Conservation (phyloP, 2,329 filamentous ascomycete genomes). For the Ophiosphaerella korrae region DNA sequence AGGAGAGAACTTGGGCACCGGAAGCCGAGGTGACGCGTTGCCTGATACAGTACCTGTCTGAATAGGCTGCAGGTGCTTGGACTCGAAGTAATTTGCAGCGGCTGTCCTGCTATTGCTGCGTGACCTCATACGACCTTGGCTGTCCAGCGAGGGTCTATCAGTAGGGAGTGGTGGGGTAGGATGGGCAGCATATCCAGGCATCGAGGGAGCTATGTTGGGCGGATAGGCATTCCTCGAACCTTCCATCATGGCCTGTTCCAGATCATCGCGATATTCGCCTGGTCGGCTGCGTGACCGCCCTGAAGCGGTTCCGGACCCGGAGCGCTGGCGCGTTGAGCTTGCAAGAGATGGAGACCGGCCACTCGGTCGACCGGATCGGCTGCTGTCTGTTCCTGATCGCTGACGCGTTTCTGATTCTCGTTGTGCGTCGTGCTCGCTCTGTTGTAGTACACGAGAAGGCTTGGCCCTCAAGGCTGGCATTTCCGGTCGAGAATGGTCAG, state of each 20-base stretch:
- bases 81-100: slow-evolving; percentile 42
- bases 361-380: slow-evolving; percentile 30
- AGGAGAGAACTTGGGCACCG: slow-evolving; percentile 35
- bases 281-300: slow-evolving; percentile 60
- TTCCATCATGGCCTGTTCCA: slow-evolving; percentile 57
- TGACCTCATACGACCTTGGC: slow-evolving; percentile 34
- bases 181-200: slow-evolving; percentile 41
- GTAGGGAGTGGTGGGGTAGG: slow-evolving; percentile 34
- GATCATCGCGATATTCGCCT: slow-evolving; percentile 57
- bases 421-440: slow-evolving; percentile 43
- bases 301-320: slow-evolving; percentile 59
- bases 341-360: slow-evolving; percentile 48
- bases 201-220: slow-evolving; percentile 40
- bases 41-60: slow-evolving; percentile 34
- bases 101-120: slow-evolving; percentile 46
- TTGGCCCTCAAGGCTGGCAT: slow-evolving; percentile 34
- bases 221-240: slow-evolving; percentile 43
- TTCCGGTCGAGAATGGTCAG: slow-evolving; percentile 37
- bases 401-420: slow-evolving; percentile 38
- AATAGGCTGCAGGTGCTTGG: slow-evolving; percentile 45
- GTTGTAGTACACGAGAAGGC: slow-evolving; percentile 37
- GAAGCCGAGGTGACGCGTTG: slow-evolving; percentile 31
- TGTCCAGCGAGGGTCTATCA: slow-evolving; percentile 34
- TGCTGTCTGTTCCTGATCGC: slow-evolving; percentile 44
- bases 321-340: slow-evolving; percentile 56